Evolutionary conservation across 1,284 basidiomycete species (phyloP).

Genomic region (Vanrija sp.): DNA sequence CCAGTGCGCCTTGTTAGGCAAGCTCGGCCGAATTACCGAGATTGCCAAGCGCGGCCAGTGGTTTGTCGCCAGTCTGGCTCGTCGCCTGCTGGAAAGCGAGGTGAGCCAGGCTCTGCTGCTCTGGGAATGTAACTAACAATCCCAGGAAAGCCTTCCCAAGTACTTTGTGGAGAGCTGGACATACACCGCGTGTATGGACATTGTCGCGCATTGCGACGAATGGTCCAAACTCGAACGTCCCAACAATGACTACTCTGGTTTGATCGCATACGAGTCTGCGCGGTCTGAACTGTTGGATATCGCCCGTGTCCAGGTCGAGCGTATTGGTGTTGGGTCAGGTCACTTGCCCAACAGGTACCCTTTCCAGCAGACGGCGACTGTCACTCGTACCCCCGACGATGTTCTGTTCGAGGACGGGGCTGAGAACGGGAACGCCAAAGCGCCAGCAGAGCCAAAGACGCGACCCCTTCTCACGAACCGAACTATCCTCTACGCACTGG

Average conservation of each 20-base stretch:
- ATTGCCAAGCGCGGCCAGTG: constrained; percentile 63
- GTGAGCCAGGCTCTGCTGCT: constrained; percentile 50
- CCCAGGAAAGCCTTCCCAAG: constrained; percentile 63
- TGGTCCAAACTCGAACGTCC: constrained; percentile 57
- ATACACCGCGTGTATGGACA: constrained; percentile 83
- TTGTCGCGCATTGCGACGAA: constrained; percentile 74
- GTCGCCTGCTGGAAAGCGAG: constrained; percentile 62
- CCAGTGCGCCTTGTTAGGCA: constrained; percentile 73
- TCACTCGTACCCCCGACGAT: neutral
- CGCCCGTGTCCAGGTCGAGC: constrained; percentile 44
- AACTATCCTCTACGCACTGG: constrained; percentile 63
- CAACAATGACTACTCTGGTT: constrained; percentile 57
- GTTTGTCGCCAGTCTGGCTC: constrained; percentile 41
- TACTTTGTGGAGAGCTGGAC: constrained; percentile 91
- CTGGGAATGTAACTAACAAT: constrained; percentile 3
- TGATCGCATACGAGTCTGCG: constrained; percentile 48
- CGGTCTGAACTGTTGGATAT: constrained; percentile 44
- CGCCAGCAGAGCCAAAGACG: neutral
- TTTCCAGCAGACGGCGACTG: constrained; percentile 23
- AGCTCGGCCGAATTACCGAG: constrained; percentile 73
- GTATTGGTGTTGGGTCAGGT: constrained; percentile 36
- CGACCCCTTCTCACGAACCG: constrained; percentile 56
- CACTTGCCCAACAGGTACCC: constrained; percentile 40
- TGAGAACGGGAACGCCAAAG: neutral
- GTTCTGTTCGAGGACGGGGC: neutral